A percentile compares a stretch with the other conserved stretches of the same genome.
Conservation (phyloP, 2,329 filamentous ascomycete genomes). For the Claviceps sp. region DNA sequence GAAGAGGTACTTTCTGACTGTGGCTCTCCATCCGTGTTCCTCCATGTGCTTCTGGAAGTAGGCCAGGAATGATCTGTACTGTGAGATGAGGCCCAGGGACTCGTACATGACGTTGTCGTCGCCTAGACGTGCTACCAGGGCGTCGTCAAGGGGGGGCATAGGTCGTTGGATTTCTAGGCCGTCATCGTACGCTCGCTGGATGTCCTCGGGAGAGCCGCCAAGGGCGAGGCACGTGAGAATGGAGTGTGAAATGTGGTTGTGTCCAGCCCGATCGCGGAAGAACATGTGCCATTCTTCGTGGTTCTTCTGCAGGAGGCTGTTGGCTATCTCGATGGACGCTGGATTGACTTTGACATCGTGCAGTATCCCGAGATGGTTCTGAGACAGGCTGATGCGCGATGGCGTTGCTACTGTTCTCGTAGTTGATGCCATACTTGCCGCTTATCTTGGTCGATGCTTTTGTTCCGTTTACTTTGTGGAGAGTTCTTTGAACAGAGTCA, state of each 20-base stretch:
- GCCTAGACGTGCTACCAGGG: conserved; percentile 9
- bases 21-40: conserved; percentile 31
- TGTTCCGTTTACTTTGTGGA: too few relatives aligned
- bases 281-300: conserved; percentile 19
- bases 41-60: conserved; percentile 53
- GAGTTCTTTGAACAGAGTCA: too few relatives aligned
- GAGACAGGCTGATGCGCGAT: not conserved
- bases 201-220: conserved; percentile 13
- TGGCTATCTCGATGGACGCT: conserved; percentile 6
- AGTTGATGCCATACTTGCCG: too few relatives aligned
- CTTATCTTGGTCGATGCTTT: too few relatives aligned
- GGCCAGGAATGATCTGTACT: conserved; percentile 45
- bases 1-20: conserved; percentile 48
- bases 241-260: conserved; percentile 19
- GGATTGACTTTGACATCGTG: not conserved
- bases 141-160: conserved; percentile 10
- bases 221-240: conserved; percentile 17
- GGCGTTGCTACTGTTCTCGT: not conserved
- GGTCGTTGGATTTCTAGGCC: conserved; percentile 13
- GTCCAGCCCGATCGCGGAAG: conserved; percentile 14
- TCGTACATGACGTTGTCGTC: conserved; percentile 1
- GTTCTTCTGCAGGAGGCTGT: conserved; percentile 16
- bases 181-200: conserved; percentile 16
- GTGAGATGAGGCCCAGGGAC: conserved; percentile 3
- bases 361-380: not conserved